Evolutionary conservation across 306 rosid genomes (phyloP).

Genomic region (Leucaena leucocephala): DNA sequence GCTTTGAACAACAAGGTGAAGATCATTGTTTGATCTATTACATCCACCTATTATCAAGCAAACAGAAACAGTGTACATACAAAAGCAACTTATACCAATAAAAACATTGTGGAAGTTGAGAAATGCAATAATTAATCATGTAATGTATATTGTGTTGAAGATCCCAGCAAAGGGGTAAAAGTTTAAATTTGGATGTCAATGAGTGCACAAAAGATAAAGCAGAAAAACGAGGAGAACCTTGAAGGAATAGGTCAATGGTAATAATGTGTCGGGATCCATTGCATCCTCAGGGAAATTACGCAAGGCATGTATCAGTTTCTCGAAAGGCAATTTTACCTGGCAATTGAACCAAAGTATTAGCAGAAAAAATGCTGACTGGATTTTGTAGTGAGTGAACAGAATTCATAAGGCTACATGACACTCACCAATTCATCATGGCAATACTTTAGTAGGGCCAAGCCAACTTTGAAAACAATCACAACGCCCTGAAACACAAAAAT

Average conservation of each 20-base stretch:
- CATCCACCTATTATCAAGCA: constrained; percentile 1
- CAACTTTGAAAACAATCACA: constrained; percentile 89
- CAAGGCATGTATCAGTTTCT: constrained; percentile 91
- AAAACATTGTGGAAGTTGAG: constrained; percentile 6
- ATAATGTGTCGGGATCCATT: constrained; percentile 83
- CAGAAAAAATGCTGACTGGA: constrained; percentile 4
- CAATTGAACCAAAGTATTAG: constrained; percentile 35
- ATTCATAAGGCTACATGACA: constrained; percentile 21
- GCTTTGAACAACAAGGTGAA: constrained; percentile 15
- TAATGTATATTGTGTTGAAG: neutral
- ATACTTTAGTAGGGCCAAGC: constrained; percentile 85
- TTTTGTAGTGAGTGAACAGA: constrained; percentile 20
- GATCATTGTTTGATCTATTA: neutral
- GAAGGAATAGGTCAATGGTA: constrained; percentile 90
- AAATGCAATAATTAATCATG: constrained; percentile 5
- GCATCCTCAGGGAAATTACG: constrained; percentile 91
- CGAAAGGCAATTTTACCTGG: constrained; percentile 92
- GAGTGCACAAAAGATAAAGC: constrained; percentile 21
- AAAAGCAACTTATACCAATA: neutral
- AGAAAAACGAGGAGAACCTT: constrained; percentile 61
- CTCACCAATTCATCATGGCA: constrained; percentile 98
- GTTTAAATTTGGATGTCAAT: neutral
- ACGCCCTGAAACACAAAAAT: constrained; percentile 73
- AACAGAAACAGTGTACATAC: constrained; percentile 12
- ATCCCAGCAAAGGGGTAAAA: constrained; percentile 23